Percentiles rank a stretch among this genome's conserved stretches.
Conservation (phyloP, 2,329 filamentous ascomycete species). For the Metarhizium guizhouense region DNA sequence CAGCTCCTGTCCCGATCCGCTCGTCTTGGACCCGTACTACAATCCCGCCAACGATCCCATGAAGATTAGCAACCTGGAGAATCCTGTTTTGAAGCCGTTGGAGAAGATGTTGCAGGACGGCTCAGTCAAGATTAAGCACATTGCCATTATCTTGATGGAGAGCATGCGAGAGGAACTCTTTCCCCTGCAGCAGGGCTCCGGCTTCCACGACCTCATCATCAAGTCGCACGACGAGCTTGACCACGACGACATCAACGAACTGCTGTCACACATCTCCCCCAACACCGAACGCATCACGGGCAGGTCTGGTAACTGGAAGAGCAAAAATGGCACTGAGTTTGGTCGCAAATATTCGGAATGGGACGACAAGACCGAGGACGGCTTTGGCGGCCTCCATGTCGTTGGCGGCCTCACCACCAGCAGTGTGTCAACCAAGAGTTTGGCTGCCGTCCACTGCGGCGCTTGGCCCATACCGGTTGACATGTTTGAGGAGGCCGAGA, state of each 20-base stretch:
- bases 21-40: constrained; percentile 16
- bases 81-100: constrained; percentile 20
- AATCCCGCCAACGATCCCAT: constrained; percentile 27
- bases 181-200: constrained; percentile 28
- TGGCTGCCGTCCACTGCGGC: constrained; percentile 31
- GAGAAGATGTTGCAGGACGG: constrained; percentile 16
- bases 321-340: constrained; percentile 7
- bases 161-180: constrained; percentile 37
- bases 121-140: constrained; percentile 29
- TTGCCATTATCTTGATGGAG: constrained; percentile 32
- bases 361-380: constrained; percentile 9
- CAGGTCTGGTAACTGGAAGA: constrained; percentile 9
- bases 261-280: constrained; percentile 14
- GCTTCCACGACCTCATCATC: constrained; percentile 24
- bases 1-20: constrained; percentile 3
- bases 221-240: constrained; percentile 23
- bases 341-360: constrained; percentile 3
- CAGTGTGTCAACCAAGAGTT: constrained; percentile 34
- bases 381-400: constrained; percentile 29
- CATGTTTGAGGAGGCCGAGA: constrained; percentile 30
- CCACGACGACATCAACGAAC: constrained; percentile 11
- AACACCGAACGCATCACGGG: constrained; percentile 16
- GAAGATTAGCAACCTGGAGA: constrained; percentile 29
- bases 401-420: constrained; percentile 30
- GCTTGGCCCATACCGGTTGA: constrained; percentile 30